Conservation (phyloP, 345 rosid species). For the Anacardium occidentale region DNA sequence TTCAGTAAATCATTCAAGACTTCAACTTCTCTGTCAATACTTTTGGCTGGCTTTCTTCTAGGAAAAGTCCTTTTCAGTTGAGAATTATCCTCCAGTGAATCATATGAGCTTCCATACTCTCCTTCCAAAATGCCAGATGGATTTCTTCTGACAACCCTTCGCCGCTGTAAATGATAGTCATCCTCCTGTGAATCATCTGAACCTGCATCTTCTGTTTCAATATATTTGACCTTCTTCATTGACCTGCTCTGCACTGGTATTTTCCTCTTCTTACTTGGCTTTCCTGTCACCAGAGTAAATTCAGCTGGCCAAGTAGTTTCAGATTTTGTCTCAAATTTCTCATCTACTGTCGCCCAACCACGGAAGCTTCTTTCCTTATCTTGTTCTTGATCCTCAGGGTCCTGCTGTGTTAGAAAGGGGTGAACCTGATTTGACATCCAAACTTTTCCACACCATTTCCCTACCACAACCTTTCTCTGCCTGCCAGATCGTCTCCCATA, state of each 20-base stretch:
- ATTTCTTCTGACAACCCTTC: constrained; percentile 39
- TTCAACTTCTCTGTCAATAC: constrained; percentile 28
- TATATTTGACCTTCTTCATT: constrained; percentile 44
- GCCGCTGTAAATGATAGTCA: constrained; percentile 40
- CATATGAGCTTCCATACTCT: constrained; percentile 39
- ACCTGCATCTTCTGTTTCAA: constrained; percentile 42
- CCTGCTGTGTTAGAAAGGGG: constrained; percentile 54
- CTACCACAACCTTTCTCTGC: constrained; percentile 81
- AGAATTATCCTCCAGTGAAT: constrained; percentile 42
- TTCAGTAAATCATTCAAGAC: constrained; percentile 36
- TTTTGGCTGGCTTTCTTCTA: constrained; percentile 30
- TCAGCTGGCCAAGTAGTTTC: constrained; percentile 33
- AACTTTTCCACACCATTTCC: constrained; percentile 97
- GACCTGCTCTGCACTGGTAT: constrained; percentile 35
- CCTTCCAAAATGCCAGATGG: constrained; percentile 37
- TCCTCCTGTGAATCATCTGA: constrained; percentile 58
- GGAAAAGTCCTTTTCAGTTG: constrained; percentile 26
- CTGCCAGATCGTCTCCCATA: constrained; percentile 50
- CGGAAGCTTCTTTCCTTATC: constrained; percentile 50
- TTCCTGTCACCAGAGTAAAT: constrained; percentile 39
- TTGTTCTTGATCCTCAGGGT: constrained; percentile 56
- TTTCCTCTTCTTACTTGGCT: constrained; percentile 69
- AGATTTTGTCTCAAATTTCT: constrained; percentile 45
- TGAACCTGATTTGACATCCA: constrained; percentile 99
- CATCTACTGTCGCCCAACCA: constrained; percentile 38